Evolutionary conservation across 306 rosid genomes (phyloP).

Genomic region (Chamaecrista fasciculata): DNA sequence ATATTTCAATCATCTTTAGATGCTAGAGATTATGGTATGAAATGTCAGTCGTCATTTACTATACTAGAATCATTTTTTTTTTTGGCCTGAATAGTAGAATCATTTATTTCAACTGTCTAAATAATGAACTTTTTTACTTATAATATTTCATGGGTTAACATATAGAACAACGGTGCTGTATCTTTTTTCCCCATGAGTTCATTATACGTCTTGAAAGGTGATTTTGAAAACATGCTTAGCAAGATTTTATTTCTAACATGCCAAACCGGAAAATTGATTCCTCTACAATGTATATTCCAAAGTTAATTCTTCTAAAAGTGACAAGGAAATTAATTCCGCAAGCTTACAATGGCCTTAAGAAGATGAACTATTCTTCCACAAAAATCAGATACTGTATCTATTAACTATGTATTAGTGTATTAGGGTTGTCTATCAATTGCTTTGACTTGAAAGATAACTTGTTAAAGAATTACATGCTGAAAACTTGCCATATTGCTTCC

Average conservation of each 20-base stretch:
- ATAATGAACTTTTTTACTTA: background rate
- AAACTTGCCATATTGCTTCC: background rate
- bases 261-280: background rate
- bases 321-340: background rate
- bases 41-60: background rate
- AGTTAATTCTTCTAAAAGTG: background rate
- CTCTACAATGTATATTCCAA: background rate
- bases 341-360: background rate
- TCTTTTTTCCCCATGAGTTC: background rate
- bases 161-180: background rate
- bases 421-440: background rate
- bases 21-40: background rate
- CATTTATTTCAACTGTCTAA: background rate
- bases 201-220: background rate
- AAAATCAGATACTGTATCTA: background rate
- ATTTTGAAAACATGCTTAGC: background rate
- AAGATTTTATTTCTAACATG: background rate
- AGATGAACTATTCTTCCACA: background rate
- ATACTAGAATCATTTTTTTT: background rate
- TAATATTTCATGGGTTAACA: background rate
- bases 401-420: slow-evolving; percentile 23
- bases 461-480: slow-evolving; percentile 7
- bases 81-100: too few species aligned
- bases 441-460: background rate
- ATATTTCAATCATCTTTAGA: too few species aligned